These are phyloP conservation scores for Akanthomyces muscarius DNA, from an alignment of 2,329 filamentous ascomycete species.

Conservation along the genomic window DNA sequence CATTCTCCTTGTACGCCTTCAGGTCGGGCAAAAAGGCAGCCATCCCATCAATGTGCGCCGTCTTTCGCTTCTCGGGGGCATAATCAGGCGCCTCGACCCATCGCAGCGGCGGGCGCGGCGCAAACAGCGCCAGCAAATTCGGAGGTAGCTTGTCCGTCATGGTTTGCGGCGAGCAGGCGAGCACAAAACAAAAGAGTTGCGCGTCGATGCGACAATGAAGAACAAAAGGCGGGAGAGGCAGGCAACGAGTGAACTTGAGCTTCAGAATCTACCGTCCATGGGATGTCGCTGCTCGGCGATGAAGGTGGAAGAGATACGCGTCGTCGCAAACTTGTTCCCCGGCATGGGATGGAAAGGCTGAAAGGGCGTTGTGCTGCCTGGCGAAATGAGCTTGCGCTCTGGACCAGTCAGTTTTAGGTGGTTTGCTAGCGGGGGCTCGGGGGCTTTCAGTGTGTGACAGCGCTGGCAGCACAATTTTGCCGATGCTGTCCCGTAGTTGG, in stretches of 20 bases:
- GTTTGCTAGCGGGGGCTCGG: background rate
- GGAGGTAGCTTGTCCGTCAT: slow-evolving; percentile 98
- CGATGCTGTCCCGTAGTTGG: slow-evolving; percentile 15
- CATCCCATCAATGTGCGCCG: slow-evolving; percentile 67
- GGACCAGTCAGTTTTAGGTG: background rate
- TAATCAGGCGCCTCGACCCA: slow-evolving; percentile 82
- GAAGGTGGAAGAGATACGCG: slow-evolving; percentile 10
- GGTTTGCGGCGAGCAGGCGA: slow-evolving; percentile 22
- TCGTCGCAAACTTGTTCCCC: slow-evolving; percentile 13
- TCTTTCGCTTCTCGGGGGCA: slow-evolving; percentile 76
- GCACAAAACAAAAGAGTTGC: background rate
- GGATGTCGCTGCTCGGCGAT: slow-evolving; percentile 3
- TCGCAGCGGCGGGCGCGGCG: slow-evolving; percentile 85
- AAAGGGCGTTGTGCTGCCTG: slow-evolving; percentile 3
- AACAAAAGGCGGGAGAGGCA: background rate
- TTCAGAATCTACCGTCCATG: background rate
- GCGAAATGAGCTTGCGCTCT: slow-evolving; percentile 3
- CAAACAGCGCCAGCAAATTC: slow-evolving; percentile 89
- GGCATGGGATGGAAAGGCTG: slow-evolving; percentile 4
- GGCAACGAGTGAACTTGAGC: background rate
- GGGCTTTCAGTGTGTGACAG: background rate
- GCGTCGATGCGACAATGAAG: background rate
- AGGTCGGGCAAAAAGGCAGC: slow-evolving; percentile 71
- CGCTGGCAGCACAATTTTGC: slow-evolving; percentile 8
- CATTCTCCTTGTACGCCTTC: slow-evolving; percentile 72